Evolutionary conservation across 2,329 filamentous ascomycete genomes (phyloP).

Genomic region (Herpotrichia juniperi): DNA sequence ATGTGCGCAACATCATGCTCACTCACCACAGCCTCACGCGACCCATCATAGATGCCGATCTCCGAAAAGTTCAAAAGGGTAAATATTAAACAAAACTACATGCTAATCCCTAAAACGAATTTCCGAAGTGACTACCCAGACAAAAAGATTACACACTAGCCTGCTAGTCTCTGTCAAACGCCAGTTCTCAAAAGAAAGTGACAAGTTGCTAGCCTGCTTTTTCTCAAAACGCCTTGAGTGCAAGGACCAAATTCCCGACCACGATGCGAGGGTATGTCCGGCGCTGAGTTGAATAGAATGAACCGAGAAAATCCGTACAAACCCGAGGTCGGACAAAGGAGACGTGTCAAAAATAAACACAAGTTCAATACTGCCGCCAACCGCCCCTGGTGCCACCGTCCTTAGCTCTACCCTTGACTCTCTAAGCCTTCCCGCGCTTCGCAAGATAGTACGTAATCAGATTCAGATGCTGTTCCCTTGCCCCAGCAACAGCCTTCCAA

Average conservation of each 20-base stretch:
- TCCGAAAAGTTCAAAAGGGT: neutral
- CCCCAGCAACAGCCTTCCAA: slow-evolving; percentile 68
- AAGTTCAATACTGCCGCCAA: too few species aligned
- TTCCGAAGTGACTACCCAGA: neutral
- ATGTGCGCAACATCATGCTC: too few species aligned
- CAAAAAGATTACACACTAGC: neutral
- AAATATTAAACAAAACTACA: slow-evolving; percentile 1
- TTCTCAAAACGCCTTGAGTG: neutral
- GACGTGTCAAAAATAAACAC: neutral
- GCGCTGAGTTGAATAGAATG: neutral
- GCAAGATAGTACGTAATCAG: slow-evolving; percentile 83
- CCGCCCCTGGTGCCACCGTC: neutral
- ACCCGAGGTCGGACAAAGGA: neutral
- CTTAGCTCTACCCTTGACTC: neutral
- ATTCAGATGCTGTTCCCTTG: slow-evolving; percentile 76
- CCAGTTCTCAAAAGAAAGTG: neutral
- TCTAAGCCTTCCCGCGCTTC: slow-evolving; percentile 34
- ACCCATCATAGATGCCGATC: too few species aligned
- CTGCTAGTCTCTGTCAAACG: too few species aligned
- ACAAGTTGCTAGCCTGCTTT: slow-evolving; percentile 1
- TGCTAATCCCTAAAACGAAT: neutral
- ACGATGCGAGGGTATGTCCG: neutral
- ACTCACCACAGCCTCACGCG: too few species aligned
- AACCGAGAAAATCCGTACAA: neutral
- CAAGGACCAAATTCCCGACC: neutral